These are phyloP conservation scores for Ceratonia siliqua DNA, from an alignment of 306 rosid species.

Conservation along the genomic window DNA sequence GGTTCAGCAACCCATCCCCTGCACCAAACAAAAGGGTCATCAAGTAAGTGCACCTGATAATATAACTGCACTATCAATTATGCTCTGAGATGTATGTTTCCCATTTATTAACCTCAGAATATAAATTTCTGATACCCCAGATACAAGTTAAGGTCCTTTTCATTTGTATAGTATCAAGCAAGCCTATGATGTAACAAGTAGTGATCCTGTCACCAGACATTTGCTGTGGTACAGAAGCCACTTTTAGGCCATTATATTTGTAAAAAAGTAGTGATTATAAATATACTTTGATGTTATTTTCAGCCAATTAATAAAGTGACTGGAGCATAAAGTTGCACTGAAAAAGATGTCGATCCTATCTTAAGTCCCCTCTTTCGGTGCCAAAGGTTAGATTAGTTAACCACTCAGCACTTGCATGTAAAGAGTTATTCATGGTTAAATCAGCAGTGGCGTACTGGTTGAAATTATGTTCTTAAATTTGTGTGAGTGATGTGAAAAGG, in stretches of 20 bases:
- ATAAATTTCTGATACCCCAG: neutral
- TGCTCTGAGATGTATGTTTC: neutral
- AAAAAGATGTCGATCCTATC: slow-evolving; percentile 47
- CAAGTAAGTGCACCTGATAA: neutral
- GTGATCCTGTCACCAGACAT: neutral
- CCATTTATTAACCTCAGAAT: neutral
- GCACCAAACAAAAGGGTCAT: slow-evolving; percentile 11
- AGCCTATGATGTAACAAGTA: neutral
- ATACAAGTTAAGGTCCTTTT: neutral
- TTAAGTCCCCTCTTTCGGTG: slow-evolving; percentile 35
- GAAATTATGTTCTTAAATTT: neutral
- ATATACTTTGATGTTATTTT: slow-evolving; percentile 1
- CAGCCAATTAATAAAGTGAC: slow-evolving; percentile 28
- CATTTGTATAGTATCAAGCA: neutral
- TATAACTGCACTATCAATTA: neutral
- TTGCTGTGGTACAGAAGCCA: neutral
- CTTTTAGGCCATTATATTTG: neutral
- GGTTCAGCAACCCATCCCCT: slow-evolving; percentile 77
- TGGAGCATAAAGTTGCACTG: slow-evolving; percentile 44
- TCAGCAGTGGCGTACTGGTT: neutral
- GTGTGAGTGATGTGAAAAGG: neutral
- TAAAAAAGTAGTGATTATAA: neutral
- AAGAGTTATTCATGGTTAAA: neutral
- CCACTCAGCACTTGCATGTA: neutral
- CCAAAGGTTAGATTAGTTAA: slow-evolving; percentile 27